A percentile compares a stretch with the other conserved stretches of the same genome.
These are phyloP conservation scores for Saturnispora diversa DNA, from an alignment of 805 yeast genomes.

Conservation along the genomic window DNA sequence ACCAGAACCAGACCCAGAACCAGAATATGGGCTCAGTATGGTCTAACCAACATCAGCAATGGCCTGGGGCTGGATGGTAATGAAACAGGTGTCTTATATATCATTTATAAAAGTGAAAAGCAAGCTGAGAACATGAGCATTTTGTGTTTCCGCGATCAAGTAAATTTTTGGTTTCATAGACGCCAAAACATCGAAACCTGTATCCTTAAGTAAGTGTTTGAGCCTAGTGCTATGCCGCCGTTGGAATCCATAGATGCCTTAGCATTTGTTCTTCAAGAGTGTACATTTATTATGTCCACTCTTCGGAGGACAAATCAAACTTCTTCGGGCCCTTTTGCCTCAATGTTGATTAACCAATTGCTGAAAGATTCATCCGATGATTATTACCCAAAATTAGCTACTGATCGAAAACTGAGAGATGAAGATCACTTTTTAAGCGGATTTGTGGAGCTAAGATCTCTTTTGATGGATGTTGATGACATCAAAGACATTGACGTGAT, in stretches of 20 bases:
- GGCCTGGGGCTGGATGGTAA: conserved; percentile 7
- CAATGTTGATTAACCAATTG: conserved; percentile 59
- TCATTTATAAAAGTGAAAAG: no score
- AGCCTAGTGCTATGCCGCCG: conserved; percentile 2
- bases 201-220: background rate
- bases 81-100: no score
- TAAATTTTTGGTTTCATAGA: no score
- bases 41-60: conserved; percentile 3
- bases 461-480: conserved; percentile 47
- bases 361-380: conserved; percentile 26
- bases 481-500: conserved; percentile 57
- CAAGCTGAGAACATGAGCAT: no score
- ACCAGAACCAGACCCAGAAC: background rate
- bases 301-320: conserved; percentile 82
- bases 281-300: conserved; percentile 76
- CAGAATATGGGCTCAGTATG: background rate
- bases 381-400: conserved; percentile 18
- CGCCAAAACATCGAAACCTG: conserved; percentile 1
- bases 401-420: conserved; percentile 28
- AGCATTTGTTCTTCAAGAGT: conserved; percentile 80
- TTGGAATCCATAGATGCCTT: conserved; percentile 56
- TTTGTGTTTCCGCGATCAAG: no score
- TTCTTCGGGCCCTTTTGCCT: conserved; percentile 63
- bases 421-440: conserved; percentile 62
- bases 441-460: conserved; percentile 68